These are phyloP conservation scores for Paulownia fortunei DNA, from an alignment of 257 asterid genomes.

Conservation along the genomic window DNA sequence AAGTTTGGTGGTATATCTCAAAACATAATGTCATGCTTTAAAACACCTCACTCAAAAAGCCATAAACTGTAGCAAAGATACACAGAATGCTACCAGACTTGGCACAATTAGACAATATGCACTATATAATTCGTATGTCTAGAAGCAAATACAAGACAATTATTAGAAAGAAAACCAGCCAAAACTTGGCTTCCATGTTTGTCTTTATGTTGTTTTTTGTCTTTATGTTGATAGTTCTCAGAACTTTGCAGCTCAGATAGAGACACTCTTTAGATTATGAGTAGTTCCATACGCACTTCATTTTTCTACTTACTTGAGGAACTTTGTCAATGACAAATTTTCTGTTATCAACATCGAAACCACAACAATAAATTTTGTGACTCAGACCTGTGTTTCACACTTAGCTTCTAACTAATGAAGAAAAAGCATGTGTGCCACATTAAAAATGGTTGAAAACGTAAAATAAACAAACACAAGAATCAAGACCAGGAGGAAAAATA, in stretches of 20 bases:
- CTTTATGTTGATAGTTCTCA: conserved; percentile 11
- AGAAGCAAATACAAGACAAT: neutral
- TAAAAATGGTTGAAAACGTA: neutral
- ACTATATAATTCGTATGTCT: neutral
- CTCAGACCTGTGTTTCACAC: neutral
- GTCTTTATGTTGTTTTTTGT: neutral
- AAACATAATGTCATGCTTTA: neutral
- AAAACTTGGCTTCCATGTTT: neutral
- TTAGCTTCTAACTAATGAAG: conserved; percentile 16
- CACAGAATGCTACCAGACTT: neutral
- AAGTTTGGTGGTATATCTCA: neutral
- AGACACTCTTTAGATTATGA: neutral
- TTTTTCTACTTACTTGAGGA: conserved; percentile 1
- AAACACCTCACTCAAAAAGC: neutral
- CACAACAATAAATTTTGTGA: conserved; percentile 7
- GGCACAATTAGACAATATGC: neutral
- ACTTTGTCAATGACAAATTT: conserved; percentile 13
- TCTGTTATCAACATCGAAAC: neutral
- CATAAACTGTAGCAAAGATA: neutral
- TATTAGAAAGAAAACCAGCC: neutral
- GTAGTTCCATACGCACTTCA: neutral
- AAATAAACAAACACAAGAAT: conserved; percentile 18
- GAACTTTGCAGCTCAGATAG: neutral
- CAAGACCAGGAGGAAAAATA: conserved; percentile 44
- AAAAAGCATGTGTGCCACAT: neutral